Evolutionary conservation across 1,139 yeast genomes (phyloP).

Genomic region (Magnusiomyces magnusii): DNA sequence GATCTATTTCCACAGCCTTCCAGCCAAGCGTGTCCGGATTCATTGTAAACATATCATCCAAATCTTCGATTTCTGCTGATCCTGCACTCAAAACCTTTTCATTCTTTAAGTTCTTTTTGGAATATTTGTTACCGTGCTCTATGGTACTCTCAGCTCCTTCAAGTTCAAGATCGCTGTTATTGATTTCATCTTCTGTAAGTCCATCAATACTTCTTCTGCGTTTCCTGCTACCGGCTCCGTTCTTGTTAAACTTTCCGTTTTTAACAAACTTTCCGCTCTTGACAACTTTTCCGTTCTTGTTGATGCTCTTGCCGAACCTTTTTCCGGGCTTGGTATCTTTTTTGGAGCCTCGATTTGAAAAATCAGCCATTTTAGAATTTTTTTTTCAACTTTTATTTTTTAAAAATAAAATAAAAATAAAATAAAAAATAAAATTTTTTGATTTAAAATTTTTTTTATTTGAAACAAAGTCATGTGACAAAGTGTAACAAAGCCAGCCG

Average conservation of each 20-base stretch:
- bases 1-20: slow-evolving; percentile 73
- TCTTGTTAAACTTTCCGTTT: neutral
- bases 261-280: neutral
- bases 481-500: neutral
- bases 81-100: neutral
- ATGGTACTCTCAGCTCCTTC: slow-evolving; percentile 1
- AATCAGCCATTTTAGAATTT: neutral
- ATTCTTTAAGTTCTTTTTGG: too few relatives aligned
- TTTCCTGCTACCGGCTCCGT: neutral
- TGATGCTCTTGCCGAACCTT: neutral
- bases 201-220: neutral
- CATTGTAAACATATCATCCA: slow-evolving; percentile 12
- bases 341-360: too few relatives aligned
- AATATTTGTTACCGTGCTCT: too few relatives aligned
- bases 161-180: neutral
- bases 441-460: neutral
- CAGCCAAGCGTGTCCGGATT: slow-evolving; percentile 40
- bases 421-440: neutral
- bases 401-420: neutral
- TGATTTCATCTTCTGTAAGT: neutral
- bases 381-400: neutral
- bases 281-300: neutral
- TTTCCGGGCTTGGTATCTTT: neutral
- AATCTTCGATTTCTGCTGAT: neutral
- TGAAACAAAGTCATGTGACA: neutral